These are phyloP conservation scores for Cladophialophora carrionii DNA, from an alignment of 2,329 filamentous ascomycete genomes.

Conservation along the genomic window DNA sequence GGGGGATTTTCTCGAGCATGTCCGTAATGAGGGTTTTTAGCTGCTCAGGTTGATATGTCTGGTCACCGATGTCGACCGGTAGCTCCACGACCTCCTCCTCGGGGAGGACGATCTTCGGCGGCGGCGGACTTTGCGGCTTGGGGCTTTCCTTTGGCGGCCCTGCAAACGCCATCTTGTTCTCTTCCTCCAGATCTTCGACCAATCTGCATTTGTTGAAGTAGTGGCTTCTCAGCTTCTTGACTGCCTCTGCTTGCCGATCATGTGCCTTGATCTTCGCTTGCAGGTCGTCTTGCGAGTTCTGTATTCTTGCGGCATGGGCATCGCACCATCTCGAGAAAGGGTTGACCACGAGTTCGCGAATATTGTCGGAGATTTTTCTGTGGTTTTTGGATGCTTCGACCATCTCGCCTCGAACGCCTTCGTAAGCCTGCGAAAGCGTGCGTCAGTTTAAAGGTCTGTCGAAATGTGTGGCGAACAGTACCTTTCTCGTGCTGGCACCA, in stretches of 20 bases:
- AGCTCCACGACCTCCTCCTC: constrained; percentile 71
- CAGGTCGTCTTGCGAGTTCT: constrained; percentile 92
- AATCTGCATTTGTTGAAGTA: constrained; percentile 99
- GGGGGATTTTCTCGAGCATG: constrained; percentile 82
- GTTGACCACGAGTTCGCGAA: constrained; percentile 90
- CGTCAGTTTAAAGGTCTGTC: constrained; percentile 16
- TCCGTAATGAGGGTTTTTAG: constrained; percentile 87
- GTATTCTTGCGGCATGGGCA: constrained; percentile 84
- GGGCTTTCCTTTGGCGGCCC: constrained; percentile 73
- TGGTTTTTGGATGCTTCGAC: constrained; percentile 85
- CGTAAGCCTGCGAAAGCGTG: constrained; percentile 70
- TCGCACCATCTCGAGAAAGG: constrained; percentile 97
- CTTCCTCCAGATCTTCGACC: constrained; percentile 94
- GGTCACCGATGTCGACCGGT: constrained; percentile 85
- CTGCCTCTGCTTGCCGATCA: constrained; percentile 84
- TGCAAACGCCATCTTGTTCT: constrained; percentile 97
- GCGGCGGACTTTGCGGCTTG: constrained; percentile 55
- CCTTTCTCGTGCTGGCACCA: constrained; percentile 93
- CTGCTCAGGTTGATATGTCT: constrained; percentile 80
- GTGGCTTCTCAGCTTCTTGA: constrained; percentile 89
- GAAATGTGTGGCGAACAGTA: constrained; percentile 45
- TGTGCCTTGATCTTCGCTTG: constrained; percentile 89
- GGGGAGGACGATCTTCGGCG: constrained; percentile 80
- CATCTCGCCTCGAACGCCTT: constrained; percentile 91
- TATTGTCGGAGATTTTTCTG: constrained; percentile 93